phyloP scores from a whole-genome alignment of 2,329 filamentous ascomycete genomes.

The Elsinoe australis region DNA sequence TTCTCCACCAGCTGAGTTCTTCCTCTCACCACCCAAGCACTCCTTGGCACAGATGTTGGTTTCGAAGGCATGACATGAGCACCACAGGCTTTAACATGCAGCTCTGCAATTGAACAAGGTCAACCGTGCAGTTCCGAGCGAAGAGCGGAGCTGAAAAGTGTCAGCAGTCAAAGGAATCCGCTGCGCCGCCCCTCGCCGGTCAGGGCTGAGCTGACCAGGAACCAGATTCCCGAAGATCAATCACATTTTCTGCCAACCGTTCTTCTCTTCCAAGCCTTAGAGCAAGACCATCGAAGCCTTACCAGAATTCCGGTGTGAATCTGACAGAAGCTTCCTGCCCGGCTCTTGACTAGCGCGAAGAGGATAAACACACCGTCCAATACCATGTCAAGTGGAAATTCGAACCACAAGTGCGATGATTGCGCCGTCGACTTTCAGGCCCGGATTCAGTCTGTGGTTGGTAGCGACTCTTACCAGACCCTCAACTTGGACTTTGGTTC shows the following conservation, averaged over 20 bases:
- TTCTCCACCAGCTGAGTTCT: too few relatives aligned
- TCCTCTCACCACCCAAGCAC: too few relatives aligned
- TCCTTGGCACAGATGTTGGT: too few relatives aligned
- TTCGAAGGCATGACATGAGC: too few relatives aligned
- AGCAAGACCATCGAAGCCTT: too few relatives aligned
- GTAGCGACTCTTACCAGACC: neutral
- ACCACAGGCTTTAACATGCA: too few relatives aligned
- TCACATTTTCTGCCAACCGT: neutral
- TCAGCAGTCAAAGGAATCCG: neutral
- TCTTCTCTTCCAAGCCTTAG: neutral
- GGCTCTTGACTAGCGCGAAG: neutral
- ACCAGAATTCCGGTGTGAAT: neutral
- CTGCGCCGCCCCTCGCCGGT: neutral
- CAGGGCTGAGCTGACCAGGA: slow-evolving; percentile 6
- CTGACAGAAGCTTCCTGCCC: neutral
- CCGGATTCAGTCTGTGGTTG: neutral
- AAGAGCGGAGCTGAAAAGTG: neutral
- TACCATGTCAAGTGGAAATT: neutral
- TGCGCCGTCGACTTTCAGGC: neutral
- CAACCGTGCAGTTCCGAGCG: neutral
- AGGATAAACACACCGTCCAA: neutral
- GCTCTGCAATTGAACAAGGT: too few relatives aligned
- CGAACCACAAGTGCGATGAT: neutral
- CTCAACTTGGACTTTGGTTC: neutral
- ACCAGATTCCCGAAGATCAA: neutral